Evolutionary conservation across 2,329 filamentous ascomycete species (phyloP).

Genomic region (Neofusicoccum sp.): DNA sequence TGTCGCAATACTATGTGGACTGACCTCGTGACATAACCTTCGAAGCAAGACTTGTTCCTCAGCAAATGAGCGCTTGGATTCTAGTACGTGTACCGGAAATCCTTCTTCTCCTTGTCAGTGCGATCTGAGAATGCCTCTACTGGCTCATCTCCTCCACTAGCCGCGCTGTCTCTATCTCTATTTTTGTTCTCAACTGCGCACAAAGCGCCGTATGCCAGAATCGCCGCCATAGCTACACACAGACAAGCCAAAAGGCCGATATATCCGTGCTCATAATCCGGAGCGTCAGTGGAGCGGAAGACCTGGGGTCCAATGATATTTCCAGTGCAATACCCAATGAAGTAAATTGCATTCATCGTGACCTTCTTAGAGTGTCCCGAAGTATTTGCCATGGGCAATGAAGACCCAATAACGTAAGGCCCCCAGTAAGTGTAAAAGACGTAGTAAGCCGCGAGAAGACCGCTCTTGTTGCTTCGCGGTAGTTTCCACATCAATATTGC

Average conservation of each 20-base stretch:
- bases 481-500: slow-evolving; percentile 31
- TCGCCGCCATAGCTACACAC: slow-evolving; percentile 19
- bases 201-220: slow-evolving; percentile 18
- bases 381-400: slow-evolving; percentile 33
- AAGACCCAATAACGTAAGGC: slow-evolving; percentile 31
- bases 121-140: slow-evolving; percentile 19
- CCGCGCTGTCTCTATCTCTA: slow-evolving; percentile 1
- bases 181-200: slow-evolving; percentile 21
- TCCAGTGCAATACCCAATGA: slow-evolving; percentile 41
- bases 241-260: slow-evolving; percentile 19
- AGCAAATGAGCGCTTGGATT: background rate
- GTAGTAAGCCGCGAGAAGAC: slow-evolving; percentile 43
- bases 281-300: slow-evolving; percentile 40
- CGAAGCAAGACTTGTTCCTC: too few species aligned
- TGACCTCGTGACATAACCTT: too few species aligned
- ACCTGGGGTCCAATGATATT: slow-evolving; percentile 46
- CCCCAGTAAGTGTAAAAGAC: slow-evolving; percentile 43
- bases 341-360: slow-evolving; percentile 38
- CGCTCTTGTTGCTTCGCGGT: slow-evolving; percentile 33
- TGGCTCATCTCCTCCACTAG: background rate
- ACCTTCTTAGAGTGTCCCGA: slow-evolving; percentile 43
- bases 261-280: slow-evolving; percentile 34
- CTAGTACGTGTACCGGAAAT: slow-evolving; percentile 20
- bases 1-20: too few species aligned
- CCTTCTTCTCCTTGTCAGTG: slow-evolving; percentile 21